These are phyloP conservation scores for Candida golubevii DNA, from an alignment of 805 yeast species.

Conservation along the genomic window DNA sequence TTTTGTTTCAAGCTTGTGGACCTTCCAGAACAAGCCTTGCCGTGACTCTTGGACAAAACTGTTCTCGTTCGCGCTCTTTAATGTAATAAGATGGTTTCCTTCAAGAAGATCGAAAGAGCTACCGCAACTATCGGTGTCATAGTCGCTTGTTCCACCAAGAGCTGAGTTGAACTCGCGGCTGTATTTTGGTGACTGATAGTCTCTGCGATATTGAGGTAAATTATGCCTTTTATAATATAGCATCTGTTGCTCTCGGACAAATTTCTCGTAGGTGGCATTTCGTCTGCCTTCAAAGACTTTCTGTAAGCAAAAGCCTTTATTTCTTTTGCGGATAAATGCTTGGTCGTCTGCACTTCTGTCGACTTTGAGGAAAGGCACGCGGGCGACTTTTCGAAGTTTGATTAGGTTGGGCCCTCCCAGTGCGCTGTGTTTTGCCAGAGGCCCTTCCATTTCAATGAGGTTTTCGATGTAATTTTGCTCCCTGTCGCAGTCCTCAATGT, in stretches of 20 bases:
- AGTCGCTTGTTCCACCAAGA: slow-evolving; percentile 17
- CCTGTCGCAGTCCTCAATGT: slow-evolving; percentile 23
- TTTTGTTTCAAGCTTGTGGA: not conserved
- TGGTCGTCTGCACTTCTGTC: slow-evolving; percentile 10
- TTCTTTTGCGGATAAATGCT: slow-evolving; percentile 11
- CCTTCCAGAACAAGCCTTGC: slow-evolving; percentile 7
- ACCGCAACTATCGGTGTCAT: slow-evolving; percentile 14
- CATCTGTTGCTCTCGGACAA: slow-evolving; percentile 24
- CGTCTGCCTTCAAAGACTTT: slow-evolving; percentile 25
- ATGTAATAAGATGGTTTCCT: not conserved
- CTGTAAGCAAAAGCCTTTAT: slow-evolving; percentile 22
- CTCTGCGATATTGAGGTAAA: slow-evolving; percentile 7
- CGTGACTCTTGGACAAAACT: slow-evolving; percentile 3
- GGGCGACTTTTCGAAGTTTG: slow-evolving; percentile 13
- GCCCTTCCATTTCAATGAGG: not conserved
- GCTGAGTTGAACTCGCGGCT: slow-evolving; percentile 4
- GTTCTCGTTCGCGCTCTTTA: not conserved
- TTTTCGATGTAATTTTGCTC: slow-evolving; percentile 23
- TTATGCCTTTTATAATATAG: slow-evolving; percentile 18
- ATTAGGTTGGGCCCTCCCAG: slow-evolving; percentile 8
- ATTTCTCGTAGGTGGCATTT: slow-evolving; percentile 18
- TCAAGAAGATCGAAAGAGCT: slow-evolving; percentile 13
- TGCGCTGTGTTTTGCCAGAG: too few relatives aligned
- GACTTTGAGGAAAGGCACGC: slow-evolving; percentile 12
- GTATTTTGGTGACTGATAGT: slow-evolving; percentile 7